phyloP scores from a whole-genome alignment of 2,329 filamentous ascomycete genomes.

The Arthrobotrys musiformis region DNA sequence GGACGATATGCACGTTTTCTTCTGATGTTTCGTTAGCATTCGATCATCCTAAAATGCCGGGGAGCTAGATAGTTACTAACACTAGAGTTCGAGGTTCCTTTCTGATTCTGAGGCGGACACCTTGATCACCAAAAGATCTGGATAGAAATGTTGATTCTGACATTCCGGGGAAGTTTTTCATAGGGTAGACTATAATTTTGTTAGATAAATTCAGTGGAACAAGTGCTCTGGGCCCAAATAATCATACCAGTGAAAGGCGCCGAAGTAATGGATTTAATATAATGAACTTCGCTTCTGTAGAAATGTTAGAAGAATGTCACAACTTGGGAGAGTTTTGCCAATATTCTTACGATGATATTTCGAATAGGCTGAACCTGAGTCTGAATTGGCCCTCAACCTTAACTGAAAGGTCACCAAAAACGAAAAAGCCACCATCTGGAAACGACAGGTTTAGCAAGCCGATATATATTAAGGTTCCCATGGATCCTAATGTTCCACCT shows the following conservation, averaged over 20 bases:
- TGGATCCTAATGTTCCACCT: slow-evolving; percentile 25
- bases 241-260: slow-evolving; percentile 74
- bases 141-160: slow-evolving; percentile 83
- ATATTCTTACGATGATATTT: slow-evolving; percentile 67
- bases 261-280: slow-evolving; percentile 70
- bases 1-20: slow-evolving; percentile 51
- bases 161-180: slow-evolving; percentile 82
- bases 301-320: slow-evolving; percentile 27
- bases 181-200: slow-evolving; percentile 62
- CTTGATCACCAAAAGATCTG: slow-evolving; percentile 85
- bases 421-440: slow-evolving; percentile 83
- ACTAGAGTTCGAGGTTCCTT: slow-evolving; percentile 76
- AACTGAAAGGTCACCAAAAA: slow-evolving; percentile 88
- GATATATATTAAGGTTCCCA: neutral
- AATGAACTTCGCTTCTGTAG: slow-evolving; percentile 64
- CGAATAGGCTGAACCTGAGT: slow-evolving; percentile 81
- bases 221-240: neutral
- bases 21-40: slow-evolving; percentile 25
- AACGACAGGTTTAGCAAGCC: slow-evolving; percentile 22
- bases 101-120: slow-evolving; percentile 80
- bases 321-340: slow-evolving; percentile 60
- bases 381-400: slow-evolving; percentile 77
- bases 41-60: neutral
- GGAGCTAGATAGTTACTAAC: slow-evolving; percentile 54
- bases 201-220: slow-evolving; percentile 22